Evolutionary conservation across 2,329 filamentous ascomycete genomes (phyloP).

Genomic region (Cercospora canescens): DNA sequence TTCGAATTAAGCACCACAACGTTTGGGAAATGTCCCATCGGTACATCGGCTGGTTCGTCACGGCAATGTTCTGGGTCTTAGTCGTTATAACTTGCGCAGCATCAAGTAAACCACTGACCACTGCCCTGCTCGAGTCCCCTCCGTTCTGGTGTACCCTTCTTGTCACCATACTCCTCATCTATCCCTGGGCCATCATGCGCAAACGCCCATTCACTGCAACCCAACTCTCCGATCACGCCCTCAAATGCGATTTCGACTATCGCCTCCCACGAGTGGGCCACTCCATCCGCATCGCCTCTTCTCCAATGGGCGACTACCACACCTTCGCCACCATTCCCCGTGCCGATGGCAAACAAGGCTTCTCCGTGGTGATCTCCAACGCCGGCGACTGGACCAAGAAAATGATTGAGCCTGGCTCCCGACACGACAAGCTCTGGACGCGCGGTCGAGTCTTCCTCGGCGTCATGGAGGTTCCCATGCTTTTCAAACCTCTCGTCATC

Average conservation of each 20-base stretch:
- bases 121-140: conserved; percentile 48
- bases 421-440: conserved; percentile 63
- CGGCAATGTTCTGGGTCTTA: conserved; percentile 66
- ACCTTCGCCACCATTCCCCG: conserved; percentile 73
- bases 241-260: conserved; percentile 66
- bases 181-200: conserved; percentile 72
- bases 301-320: conserved; percentile 63
- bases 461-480: conserved; percentile 65
- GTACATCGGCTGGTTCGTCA: conserved; percentile 69
- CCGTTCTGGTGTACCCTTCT: conserved; percentile 69
- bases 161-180: conserved; percentile 65
- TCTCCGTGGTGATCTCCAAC: conserved; percentile 69
- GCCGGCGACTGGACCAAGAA: conserved; percentile 73
- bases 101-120: conserved; percentile 32
- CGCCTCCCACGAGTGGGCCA: conserved; percentile 56
- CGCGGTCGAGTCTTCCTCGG: conserved; percentile 67
- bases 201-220: conserved; percentile 66
- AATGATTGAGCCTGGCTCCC: conserved; percentile 60
- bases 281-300: conserved; percentile 37
- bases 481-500: conserved; percentile 66
- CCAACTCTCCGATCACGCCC: conserved; percentile 69
- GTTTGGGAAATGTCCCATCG: conserved; percentile 71
- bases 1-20: conserved; percentile 66
- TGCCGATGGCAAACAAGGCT: conserved; percentile 53
- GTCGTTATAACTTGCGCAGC: conserved; percentile 48